Evolutionary conservation across 1,284 basidiomycete genomes (phyloP), one percentile per base, ranked within the genome.

Genomic region (Phylloboletellus chloephorus): DNA sequence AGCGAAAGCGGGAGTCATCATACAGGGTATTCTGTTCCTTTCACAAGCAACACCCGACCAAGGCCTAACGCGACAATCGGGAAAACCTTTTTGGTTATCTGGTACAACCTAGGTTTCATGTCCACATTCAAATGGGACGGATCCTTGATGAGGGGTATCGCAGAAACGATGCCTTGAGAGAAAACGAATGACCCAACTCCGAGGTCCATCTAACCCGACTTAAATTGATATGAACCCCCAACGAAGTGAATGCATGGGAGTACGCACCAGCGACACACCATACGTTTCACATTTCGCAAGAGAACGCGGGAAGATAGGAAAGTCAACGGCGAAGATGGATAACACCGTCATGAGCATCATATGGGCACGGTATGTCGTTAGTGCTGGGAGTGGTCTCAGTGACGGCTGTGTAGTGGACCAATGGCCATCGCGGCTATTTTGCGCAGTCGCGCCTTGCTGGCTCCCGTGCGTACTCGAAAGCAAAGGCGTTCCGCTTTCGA

Each of bases 161-260:
- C 82, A 19, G 90, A 91, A 5, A 94, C 82, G 30, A 98, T 66
- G 12, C 95, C 96, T 55, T 94, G 84, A 0, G 93, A 92, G 60
- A 97, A 97, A 6, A 96, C 88, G 53, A 96, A 96, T 0, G 93
- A 92, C 9, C 95, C 95, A 0, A 98, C 94, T 9, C 96, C 96
- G 16, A 96, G 68, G 58, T 98, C 96, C 95, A 98, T 99, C 90
- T 95, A 52, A 48, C 36, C 21, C 15, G 13, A 23, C 22, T n/a
- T 22, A 8, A 31, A 30, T 53, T 29, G 43, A 52, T 22, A 42
- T 13, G n/a, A n/a, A 26, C 5, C 3, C 19, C 22, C 20, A 28
- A 36, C 20, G 7, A 33, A n/a, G 37, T 15, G 2, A 13, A 16
- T 16, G 36, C 12, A 15, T 37, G 36, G 3, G 15, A 31, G 8